A percentile compares a stretch with the other conserved stretches of the same genome.
phyloP scores from a whole-genome alignment of 805 yeast genomes.

The Yamadazyma paraphyllophila region DNA sequence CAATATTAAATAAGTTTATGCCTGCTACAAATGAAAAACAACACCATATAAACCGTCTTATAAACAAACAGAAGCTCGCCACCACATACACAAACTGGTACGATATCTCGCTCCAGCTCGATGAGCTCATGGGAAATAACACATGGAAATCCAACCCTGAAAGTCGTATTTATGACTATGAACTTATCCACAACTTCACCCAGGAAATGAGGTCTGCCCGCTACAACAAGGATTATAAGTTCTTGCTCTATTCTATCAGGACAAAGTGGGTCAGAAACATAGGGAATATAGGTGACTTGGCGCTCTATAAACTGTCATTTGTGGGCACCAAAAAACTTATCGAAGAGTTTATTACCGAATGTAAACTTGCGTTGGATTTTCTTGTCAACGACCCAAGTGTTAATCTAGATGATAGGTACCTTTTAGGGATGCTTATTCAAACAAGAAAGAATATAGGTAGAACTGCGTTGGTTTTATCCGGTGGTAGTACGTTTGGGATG shows the following conservation, averaged over 20 bases:
- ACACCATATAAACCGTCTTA: constrained; percentile 19
- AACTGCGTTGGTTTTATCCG: constrained; percentile 91
- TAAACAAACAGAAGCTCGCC: constrained; percentile 33
- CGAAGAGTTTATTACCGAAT: constrained; percentile 80
- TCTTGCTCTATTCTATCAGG: constrained; percentile 69
- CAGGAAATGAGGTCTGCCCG: constrained; percentile 61
- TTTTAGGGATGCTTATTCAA: constrained; percentile 77
- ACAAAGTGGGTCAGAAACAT: constrained; percentile 83
- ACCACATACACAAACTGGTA: constrained; percentile 63
- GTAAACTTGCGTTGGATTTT: constrained; percentile 47
- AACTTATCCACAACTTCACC: constrained; percentile 52
- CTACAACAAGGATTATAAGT: constrained; percentile 51
- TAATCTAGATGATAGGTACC: constrained; percentile 61
- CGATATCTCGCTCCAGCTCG: constrained; percentile 59
- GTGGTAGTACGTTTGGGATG: constrained; percentile 93
- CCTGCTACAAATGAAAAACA: constrained; percentile 20
- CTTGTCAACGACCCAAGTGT: constrained; percentile 39
- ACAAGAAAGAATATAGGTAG: constrained; percentile 90
- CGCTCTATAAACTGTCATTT: constrained; percentile 71
- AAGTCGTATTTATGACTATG: constrained; percentile 71
- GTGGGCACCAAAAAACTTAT: constrained; percentile 84
- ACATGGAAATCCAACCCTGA: constrained; percentile 68
- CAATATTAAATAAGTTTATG: constrained; percentile 5
- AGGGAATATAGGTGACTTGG: constrained; percentile 83
- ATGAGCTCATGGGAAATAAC: constrained; percentile 59